A percentile compares a stretch with the other conserved stretches of the same genome.
Conservation (phyloP, 1,284 basidiomycete genomes). For the Microstroma glucosiphilum region DNA sequence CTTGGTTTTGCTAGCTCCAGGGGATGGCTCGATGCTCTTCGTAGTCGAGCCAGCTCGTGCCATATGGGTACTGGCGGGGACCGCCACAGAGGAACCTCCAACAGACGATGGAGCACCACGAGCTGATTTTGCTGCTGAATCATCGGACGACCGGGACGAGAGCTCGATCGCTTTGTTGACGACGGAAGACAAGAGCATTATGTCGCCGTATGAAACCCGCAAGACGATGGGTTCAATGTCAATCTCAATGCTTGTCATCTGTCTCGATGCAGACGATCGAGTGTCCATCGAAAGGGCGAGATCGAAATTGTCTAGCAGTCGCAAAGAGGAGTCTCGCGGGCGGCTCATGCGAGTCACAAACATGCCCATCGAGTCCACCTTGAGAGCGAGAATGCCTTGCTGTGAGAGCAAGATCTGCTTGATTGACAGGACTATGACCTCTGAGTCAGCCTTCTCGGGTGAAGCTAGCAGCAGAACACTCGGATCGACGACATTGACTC, state of each 20-base stretch:
- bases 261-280: slow-evolving; percentile 65
- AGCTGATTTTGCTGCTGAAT: not conserved
- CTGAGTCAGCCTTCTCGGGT: slow-evolving; percentile 70
- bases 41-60: slow-evolving; percentile 6
- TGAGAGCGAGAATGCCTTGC: slow-evolving; percentile 81
- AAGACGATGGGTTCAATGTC: slow-evolving; percentile 73
- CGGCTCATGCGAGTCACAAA: slow-evolving; percentile 81
- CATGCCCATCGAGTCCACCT: slow-evolving; percentile 81
- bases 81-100: not conserved
- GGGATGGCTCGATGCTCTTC: too few species aligned
- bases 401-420: slow-evolving; percentile 83
- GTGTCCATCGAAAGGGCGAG: slow-evolving; percentile 80
- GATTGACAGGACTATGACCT: slow-evolving; percentile 80
- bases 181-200: slow-evolving; percentile 81
- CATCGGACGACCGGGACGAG: slow-evolving; percentile 48
- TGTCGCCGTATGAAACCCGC: slow-evolving; percentile 86
- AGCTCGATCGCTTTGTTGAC: slow-evolving; percentile 79
- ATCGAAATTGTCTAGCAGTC: slow-evolving; percentile 90
- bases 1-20: not conserved
- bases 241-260: slow-evolving; percentile 78
- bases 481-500: slow-evolving; percentile 85
- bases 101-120: not conserved
- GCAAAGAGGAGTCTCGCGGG: slow-evolving; percentile 67
- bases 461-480: slow-evolving; percentile 84
- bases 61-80: not conserved